Evolutionary conservation across 805 yeast genomes (phyloP).

Genomic region (Lachancea sp.): DNA sequence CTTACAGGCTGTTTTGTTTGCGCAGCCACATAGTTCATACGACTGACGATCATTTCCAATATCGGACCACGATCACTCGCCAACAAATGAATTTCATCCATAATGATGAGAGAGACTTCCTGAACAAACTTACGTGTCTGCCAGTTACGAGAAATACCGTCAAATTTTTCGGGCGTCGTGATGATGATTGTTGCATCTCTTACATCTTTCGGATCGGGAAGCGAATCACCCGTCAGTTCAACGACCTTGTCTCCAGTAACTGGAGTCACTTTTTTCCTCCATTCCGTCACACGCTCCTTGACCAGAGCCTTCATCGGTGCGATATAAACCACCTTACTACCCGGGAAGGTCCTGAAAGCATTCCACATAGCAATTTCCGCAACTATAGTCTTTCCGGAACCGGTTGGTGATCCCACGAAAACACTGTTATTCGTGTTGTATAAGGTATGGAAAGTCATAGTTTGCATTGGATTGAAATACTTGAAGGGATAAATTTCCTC

Average conservation of each 20-base stretch:
- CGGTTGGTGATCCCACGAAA: slow-evolving; percentile 96
- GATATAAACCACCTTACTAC: slow-evolving; percentile 80
- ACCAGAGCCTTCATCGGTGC: slow-evolving; percentile 94
- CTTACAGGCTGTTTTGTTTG: slow-evolving; percentile 87
- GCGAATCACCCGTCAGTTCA: slow-evolving; percentile 94
- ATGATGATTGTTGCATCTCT: slow-evolving; percentile 79
- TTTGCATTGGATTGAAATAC: slow-evolving; percentile 97
- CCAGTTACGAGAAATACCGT: slow-evolving; percentile 88
- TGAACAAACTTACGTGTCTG: slow-evolving; percentile 80
- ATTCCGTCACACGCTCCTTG: slow-evolving; percentile 92
- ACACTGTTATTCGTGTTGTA: slow-evolving; percentile 75
- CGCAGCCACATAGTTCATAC: slow-evolving; percentile 50
- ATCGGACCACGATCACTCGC: slow-evolving; percentile 99
- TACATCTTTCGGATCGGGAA: slow-evolving; percentile 75
- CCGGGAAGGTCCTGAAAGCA: slow-evolving; percentile 78
- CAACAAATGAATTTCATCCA: slow-evolving; percentile 92
- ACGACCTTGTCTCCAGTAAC: slow-evolving; percentile 81
- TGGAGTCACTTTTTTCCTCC: slow-evolving; percentile 77
- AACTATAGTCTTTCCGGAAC: slow-evolving; percentile 96
- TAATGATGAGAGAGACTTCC: slow-evolving; percentile 77
- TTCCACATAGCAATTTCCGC: slow-evolving; percentile 98
- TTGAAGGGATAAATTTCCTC: slow-evolving; percentile 72
- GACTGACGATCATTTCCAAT: slow-evolving; percentile 87
- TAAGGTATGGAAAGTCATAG: slow-evolving; percentile 88
- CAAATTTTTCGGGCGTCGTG: slow-evolving; percentile 96